phyloP scores from a whole-genome alignment of 2,329 filamentous ascomycete species.

The Alternaria consortialis region DNA sequence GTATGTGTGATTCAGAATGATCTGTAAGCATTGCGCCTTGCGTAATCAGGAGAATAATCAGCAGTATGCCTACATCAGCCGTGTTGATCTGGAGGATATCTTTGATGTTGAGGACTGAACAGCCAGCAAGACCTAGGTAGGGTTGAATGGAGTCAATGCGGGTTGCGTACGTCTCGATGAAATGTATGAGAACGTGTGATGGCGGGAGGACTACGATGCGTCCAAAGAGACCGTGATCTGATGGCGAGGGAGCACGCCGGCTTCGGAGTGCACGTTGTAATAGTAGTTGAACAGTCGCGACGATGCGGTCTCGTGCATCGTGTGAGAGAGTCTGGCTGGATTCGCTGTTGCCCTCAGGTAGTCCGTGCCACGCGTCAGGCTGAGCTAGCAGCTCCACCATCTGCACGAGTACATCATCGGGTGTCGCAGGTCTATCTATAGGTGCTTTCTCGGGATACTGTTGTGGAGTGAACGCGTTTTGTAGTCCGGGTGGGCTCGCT shows the following conservation, averaged over 20 bases:
- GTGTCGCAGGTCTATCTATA: neutral
- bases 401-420: slow-evolving; percentile 7
- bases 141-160: slow-evolving; percentile 15
- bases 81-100: slow-evolving; percentile 9
- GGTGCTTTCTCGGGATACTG: neutral
- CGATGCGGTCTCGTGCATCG: slow-evolving; percentile 10
- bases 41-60: slow-evolving; percentile 10
- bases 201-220: slow-evolving; percentile 14
- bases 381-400: slow-evolving; percentile 11
- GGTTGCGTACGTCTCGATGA: slow-evolving; percentile 6
- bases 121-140: slow-evolving; percentile 15
- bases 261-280: slow-evolving; percentile 8
- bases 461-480: neutral
- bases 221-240: slow-evolving; percentile 10
- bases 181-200: slow-evolving; percentile 13
- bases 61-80: slow-evolving; percentile 10
- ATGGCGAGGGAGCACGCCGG: slow-evolving; percentile 1
- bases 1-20: slow-evolving; percentile 7
- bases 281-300: slow-evolving; percentile 11
- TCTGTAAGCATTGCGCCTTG: slow-evolving; percentile 16
- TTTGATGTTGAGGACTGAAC: slow-evolving; percentile 3
- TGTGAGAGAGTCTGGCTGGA: slow-evolving; percentile 1
- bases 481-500: neutral
- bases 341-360: neutral
- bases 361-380: slow-evolving; percentile 6